phyloP scores from a whole-genome alignment of 345 rosid species.

The Eucalyptus cloeziana region DNA sequence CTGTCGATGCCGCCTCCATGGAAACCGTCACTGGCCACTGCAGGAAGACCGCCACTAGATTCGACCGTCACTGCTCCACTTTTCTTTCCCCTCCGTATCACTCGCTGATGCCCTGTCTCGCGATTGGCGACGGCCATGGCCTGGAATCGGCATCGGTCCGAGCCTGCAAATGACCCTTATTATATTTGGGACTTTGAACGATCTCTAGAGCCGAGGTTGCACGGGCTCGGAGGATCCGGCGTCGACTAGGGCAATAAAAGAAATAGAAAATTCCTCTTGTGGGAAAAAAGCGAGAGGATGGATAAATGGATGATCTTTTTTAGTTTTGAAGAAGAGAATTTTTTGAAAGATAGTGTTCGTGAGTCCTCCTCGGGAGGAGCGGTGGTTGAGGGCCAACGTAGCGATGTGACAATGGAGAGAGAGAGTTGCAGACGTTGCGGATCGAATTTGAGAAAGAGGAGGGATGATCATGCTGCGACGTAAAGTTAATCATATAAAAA shows the following conservation, averaged over 20 bases:
- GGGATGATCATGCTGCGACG: fast-evolving
- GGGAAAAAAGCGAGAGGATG: too few species aligned
- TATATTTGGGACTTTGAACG: background rate
- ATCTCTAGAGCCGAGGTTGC: background rate
- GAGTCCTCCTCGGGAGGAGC: too few species aligned
- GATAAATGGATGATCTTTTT: too few species aligned
- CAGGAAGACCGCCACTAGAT: background rate
- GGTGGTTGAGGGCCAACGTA: background rate
- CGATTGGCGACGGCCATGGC: background rate
- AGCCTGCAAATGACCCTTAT: background rate
- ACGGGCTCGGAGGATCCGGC: background rate
- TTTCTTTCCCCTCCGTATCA: background rate
- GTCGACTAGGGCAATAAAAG: too few species aligned
- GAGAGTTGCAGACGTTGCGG: background rate
- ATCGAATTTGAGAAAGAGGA: background rate
- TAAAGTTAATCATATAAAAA: background rate
- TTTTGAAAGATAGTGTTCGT: too few species aligned
- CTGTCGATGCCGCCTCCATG: background rate
- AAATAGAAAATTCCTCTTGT: too few species aligned
- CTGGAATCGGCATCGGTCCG: background rate
- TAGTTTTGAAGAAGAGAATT: too few species aligned
- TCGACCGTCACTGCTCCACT: background rate
- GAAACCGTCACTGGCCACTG: background rate
- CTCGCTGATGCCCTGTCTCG: background rate
- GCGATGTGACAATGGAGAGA: background rate